These are phyloP conservation scores for Chalaropsis thielavioides DNA, from an alignment of 2,329 filamentous ascomycete genomes.

Conservation along the genomic window DNA sequence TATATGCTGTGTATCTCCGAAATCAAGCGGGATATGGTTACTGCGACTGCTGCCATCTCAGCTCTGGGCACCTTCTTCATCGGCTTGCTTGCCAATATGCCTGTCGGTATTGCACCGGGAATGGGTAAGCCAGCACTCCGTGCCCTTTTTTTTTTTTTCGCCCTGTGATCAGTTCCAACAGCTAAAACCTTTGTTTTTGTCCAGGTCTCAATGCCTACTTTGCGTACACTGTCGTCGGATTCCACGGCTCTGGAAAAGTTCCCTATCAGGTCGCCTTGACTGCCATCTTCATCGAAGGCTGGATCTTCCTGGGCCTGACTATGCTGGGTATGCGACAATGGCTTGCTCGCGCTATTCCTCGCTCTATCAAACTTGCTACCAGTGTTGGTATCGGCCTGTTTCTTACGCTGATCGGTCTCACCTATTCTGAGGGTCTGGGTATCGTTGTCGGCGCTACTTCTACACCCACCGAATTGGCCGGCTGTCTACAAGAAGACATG, in stretches of 20 bases:
- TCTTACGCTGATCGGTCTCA: constrained; percentile 59
- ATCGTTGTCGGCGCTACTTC: constrained; percentile 52
- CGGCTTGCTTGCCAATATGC: constrained; percentile 68
- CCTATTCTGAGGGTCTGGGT: constrained; percentile 71
- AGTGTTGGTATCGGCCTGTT: constrained; percentile 78
- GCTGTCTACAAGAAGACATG: constrained; percentile 37
- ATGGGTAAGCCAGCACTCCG: constrained; percentile 30
- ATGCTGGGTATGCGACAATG: constrained; percentile 73
- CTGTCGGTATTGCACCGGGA: constrained; percentile 27
- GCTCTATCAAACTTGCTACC: constrained; percentile 74
- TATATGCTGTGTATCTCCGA: constrained; percentile 50
- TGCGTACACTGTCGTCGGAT: constrained; percentile 60
- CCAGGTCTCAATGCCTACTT: constrained; percentile 69
- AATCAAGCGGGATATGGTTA: constrained; percentile 65
- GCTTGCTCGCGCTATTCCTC: constrained; percentile 70
- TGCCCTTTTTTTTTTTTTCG: too few species aligned
- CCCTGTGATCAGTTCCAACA: background rate
- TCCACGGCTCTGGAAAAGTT: constrained; percentile 57
- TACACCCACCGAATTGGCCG: constrained; percentile 62
- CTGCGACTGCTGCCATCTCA: constrained; percentile 70
- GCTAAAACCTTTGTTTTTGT: constrained; percentile 13
- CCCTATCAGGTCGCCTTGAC: constrained; percentile 65
- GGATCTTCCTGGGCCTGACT: constrained; percentile 69
- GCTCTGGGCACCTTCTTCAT: constrained; percentile 69
- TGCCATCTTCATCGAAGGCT: constrained; percentile 78